Conservation (phyloP, 345 rosid genomes). For the Aegle marmelos region DNA sequence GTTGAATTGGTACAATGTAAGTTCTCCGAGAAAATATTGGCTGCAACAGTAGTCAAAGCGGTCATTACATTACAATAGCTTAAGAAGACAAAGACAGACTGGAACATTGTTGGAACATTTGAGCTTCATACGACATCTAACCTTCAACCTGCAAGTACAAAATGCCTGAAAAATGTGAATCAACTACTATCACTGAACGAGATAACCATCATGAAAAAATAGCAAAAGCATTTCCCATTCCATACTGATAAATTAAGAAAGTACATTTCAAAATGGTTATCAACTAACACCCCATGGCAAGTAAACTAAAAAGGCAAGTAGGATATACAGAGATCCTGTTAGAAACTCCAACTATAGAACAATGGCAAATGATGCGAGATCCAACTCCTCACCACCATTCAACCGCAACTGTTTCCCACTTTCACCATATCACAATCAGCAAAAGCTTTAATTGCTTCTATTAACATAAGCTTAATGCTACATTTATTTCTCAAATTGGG, state of each 20-base stretch:
- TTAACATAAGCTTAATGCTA: background rate
- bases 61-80: background rate
- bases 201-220: background rate
- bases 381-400: background rate
- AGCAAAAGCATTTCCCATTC: too few relatives aligned
- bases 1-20: background rate
- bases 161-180: background rate
- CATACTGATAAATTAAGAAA: too few relatives aligned
- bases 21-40: background rate
- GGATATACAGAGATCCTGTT: background rate
- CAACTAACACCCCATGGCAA: background rate
- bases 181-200: background rate
- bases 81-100: background rate
- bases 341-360: background rate
- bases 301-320: background rate
- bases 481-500: too few relatives aligned
- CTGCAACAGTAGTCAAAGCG: background rate
- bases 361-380: background rate
- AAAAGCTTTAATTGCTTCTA: background rate
- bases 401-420: background rate
- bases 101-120: background rate
- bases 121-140: conserved; percentile 9
- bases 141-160: conserved; percentile 26
- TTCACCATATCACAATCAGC: background rate
- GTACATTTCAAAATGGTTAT: too few relatives aligned